Evolutionary conservation across 2,329 filamentous ascomycete genomes (phyloP).

Genomic region (Purpureocillium takamizusanense): DNA sequence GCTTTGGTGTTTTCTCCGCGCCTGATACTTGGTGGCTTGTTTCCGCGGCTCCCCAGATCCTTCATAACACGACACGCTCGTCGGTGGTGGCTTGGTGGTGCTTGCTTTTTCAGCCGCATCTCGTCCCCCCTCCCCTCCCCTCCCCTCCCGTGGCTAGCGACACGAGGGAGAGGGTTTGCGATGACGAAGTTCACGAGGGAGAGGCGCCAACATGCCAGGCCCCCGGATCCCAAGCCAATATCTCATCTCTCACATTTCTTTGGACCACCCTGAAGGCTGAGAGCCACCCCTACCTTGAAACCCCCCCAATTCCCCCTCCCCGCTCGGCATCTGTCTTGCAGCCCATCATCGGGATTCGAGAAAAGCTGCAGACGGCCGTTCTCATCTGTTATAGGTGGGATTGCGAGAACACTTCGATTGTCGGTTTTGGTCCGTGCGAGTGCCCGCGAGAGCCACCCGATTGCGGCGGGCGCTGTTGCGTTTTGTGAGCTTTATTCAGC

Average conservation of each 20-base stretch:
- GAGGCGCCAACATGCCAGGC: conserved; percentile 1
- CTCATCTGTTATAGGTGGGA: too few relatives aligned
- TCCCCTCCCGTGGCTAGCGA: too few relatives aligned
- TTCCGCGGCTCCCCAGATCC: not conserved
- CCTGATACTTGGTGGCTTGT: not conserved
- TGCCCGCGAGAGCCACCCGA: too few relatives aligned
- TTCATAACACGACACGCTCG: not conserved
- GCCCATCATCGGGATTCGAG: not conserved
- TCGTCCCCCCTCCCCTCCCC: too few relatives aligned
- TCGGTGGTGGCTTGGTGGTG: not conserved
- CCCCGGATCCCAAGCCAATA: not conserved
- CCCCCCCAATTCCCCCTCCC: not conserved
- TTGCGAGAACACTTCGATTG: too few relatives aligned
- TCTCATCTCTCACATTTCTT: conserved; percentile 1
- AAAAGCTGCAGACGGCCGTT: too few relatives aligned
- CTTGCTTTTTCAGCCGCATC: conserved; percentile 1
- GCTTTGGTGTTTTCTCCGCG: too few relatives aligned
- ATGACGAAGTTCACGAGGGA: not conserved
- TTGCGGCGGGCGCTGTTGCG: too few relatives aligned
- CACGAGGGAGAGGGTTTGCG: not conserved
- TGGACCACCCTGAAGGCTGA: not conserved
- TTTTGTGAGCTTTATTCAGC: too few relatives aligned
- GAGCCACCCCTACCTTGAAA: not conserved
- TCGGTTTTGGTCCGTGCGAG: too few relatives aligned
- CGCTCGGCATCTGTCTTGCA: not conserved